Base-by-base conservation (phyloP, 495 filamentous ascomycete genomes). In the Ramalina intermedia region DNA sequence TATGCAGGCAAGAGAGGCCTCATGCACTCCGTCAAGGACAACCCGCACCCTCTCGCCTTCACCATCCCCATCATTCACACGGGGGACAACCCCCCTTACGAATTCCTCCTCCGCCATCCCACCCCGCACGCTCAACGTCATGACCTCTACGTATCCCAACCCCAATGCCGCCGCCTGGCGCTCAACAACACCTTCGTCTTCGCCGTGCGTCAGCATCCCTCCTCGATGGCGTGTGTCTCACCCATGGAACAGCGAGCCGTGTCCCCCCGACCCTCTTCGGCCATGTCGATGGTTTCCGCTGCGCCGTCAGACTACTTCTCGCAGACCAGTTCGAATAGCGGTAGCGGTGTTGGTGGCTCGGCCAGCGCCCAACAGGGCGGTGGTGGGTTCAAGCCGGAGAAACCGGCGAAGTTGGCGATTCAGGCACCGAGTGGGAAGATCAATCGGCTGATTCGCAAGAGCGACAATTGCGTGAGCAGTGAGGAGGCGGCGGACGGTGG, bases 111-210 rank as follows among this genome's bases (percentile, higher is more conserved):
- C 27, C 84, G 90, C 12, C 91, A 99, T 64, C 91, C 93, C 2
- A 99, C 91, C 0, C 93, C 91, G 11, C 93, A 96, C 62, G 93
- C 91, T 38, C 86, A 93, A 58, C 79, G 91, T 18, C 90, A 99
- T 63, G 91, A 96, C 55, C 76, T 99, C 53, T 99, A 99, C 65
- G 82, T 99, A 57, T 84, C 83, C 29, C 89, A 95, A 56, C 91
- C 93, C 0, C 93, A 96, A 63, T 96, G 91, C 60, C 72, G 82
- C 36, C 75, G 76, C 18, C 69, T 99, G 11, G 88, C 86, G 8
- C 65, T 93, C 38, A 94, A 95, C 67, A 96, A 96, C 60, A 99
- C 91, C 6, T 99, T 94, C 60, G 90, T 99, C 21, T 99, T 99
- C 59, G 81, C 83, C 45, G 82, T 96, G 43, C 84, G 91, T 24